Conservation (phyloP, 1,284 basidiomycete species). For the Macrocybe sp. region DNA sequence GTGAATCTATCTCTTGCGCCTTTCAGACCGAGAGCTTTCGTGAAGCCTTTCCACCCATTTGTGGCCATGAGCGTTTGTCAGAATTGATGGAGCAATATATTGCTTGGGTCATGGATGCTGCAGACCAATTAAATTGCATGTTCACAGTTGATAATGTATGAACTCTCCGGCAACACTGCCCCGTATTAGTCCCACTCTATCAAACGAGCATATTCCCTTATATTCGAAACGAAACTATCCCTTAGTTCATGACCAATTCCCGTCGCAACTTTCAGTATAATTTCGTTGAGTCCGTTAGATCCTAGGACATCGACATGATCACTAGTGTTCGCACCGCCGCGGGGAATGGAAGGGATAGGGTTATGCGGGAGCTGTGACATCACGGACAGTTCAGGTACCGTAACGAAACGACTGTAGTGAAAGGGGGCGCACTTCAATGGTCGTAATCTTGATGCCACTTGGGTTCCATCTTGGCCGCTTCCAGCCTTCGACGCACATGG, state of each 20-base stretch:
- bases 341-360: slow-evolving; percentile 70
- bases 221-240: slow-evolving; percentile 76
- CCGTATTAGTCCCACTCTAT: slow-evolving; percentile 71
- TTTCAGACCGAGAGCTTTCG: slow-evolving; percentile 14
- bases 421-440: slow-evolving; percentile 65
- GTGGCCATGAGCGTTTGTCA: slow-evolving; percentile 7
- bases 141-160: slow-evolving; percentile 1
- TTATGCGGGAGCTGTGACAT: slow-evolving; percentile 72
- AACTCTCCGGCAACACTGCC: background rate
- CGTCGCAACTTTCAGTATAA: slow-evolving; percentile 85
- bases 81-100: slow-evolving; percentile 12
- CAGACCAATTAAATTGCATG: background rate
- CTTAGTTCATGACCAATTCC: slow-evolving; percentile 69
- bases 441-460: slow-evolving; percentile 79
- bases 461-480: slow-evolving; percentile 91
- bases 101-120: background rate
- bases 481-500: slow-evolving; percentile 97
- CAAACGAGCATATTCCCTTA: slow-evolving; percentile 69
- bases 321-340: slow-evolving; percentile 88
- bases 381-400: slow-evolving; percentile 5
- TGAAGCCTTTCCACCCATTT: slow-evolving; percentile 10
- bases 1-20: slow-evolving; percentile 8
- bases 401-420: slow-evolving; percentile 4
- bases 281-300: slow-evolving; percentile 81
- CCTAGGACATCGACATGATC: slow-evolving; percentile 96